Evolutionary conservation across 78 protist species (phyloP).

Genomic region (Speleostelium caveatum): DNA sequence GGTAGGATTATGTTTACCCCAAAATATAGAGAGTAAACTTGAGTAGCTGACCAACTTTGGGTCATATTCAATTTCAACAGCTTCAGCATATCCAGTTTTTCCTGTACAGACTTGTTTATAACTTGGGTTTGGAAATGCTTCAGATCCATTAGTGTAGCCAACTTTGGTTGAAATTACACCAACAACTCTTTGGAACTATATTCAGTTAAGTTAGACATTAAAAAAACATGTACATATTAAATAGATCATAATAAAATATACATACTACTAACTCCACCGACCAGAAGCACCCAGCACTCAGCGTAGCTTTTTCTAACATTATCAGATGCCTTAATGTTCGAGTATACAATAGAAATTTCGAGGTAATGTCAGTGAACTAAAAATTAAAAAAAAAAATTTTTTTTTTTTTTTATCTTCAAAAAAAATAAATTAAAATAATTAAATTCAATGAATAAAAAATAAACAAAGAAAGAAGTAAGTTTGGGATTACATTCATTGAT

Average conservation of each 20-base stretch:
- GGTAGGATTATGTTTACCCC: slow-evolving; percentile 91
- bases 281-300: neutral
- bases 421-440: too few species aligned
- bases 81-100: slow-evolving; percentile 93
- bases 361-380: too few species aligned
- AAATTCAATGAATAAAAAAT: too few species aligned
- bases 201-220: too few species aligned
- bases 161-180: slow-evolving; percentile 55
- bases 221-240: too few species aligned
- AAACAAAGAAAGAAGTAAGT: too few species aligned
- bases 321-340: neutral
- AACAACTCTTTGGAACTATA: slow-evolving; percentile 38
- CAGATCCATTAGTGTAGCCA: slow-evolving; percentile 49
- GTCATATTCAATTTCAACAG: slow-evolving; percentile 86
- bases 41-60: slow-evolving; percentile 31
- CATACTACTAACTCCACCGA: neutral
- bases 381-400: too few species aligned
- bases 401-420: neutral
- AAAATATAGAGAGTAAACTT: slow-evolving; percentile 75
- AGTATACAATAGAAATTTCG: too few species aligned
- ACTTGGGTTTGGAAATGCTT: slow-evolving; percentile 56
- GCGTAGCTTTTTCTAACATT: neutral
- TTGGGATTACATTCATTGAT: too few species aligned
- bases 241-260: too few species aligned
- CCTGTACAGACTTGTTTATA: slow-evolving; percentile 89